Evolutionary conservation across 2,329 filamentous ascomycete genomes (phyloP), one percentile per base, ranked within the genome.

Genomic region (Colletotrichum salicis): DNA sequence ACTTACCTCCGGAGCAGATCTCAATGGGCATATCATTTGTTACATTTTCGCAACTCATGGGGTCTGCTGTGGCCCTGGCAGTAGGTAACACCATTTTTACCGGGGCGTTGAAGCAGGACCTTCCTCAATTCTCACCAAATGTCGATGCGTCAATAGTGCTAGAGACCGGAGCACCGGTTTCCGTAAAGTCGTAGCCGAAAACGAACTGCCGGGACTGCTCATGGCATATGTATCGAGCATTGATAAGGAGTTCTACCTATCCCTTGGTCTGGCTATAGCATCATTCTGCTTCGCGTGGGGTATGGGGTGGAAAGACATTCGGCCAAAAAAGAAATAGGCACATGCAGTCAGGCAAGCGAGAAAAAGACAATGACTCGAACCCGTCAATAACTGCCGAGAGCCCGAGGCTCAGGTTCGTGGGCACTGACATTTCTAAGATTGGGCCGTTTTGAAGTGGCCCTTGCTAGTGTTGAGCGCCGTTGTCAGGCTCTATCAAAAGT

Each of bases 271-370:
- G 15, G 76, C 78, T 4, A 76, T 74, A 33, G 74, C 64, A 6
- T 75, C 77, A 65, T 81, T 86, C 24, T 35, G 83, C 1, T 78
- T 80, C 6, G 77, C 80, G 1, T 84, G 82, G 75, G 85, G 84
- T 0, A 80, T 87, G 75, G 86, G 86, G 1, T 86, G 83, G 80
- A 82, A 81, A 24, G 82, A 84, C 71, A 78, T 87, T 35, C 81
- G 84, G 52, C 82, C 83, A 73, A 80, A 83, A 73, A 80, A 74
- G 33, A 54, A 52, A 22, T 27, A 51, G 19, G 24, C 27, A 29
- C 27, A 29, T 29, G 27, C 31, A 35, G 41, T 48, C 41, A 48
- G 37, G 15, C 37, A 19, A 15, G 37, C 15, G 37, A 48, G 19
- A 19, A 48, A 48, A 48, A 75, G 13, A 37, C 12, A 31, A 29